Evolutionary conservation across 2,329 filamentous ascomycete genomes (phyloP), one percentile per base, ranked within the genome.

Genomic region (Lecanicillium sp.): DNA sequence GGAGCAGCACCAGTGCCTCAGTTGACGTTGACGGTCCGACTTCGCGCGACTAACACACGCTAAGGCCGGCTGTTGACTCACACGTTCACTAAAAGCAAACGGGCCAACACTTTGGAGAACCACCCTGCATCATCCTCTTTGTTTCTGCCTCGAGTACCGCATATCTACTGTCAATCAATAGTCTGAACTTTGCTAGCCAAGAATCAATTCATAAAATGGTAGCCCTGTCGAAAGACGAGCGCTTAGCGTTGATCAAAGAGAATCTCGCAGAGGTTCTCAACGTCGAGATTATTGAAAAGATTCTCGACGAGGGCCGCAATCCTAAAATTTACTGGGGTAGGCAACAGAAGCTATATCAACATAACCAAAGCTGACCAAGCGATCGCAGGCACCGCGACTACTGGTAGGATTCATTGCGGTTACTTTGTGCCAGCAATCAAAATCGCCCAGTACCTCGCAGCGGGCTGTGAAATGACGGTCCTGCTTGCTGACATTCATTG

Each of bases 381-480:
- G 20, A 15, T 33, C 22, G n/a, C 37, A 76, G 76, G 83, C 30
- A 90, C 83, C 29, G 85, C 85, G 14, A 87, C 86, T 13, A 94
- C 87, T 0, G 87, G 87, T n/a, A 74, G 81, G 43, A 87, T 88
- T 39, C 89, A 95, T 60, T 85, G 79, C 57, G 89, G 86, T 50
- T 95, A 95, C 71, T 85, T 94, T 45, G 83, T 92, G 8, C 82
- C 88, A 5, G 82, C 84, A 51, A 77, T 94, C 56, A 95, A 95
- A 64, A 83, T 95, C 45, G 88, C 87, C 29, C 83, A 95, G 58
- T 79, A 94, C 53, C 77, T 95, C 25, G 74, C 78, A 27, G 88
- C 90, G 20, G 88, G 83, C 28, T 95, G 87, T 65, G 76, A 88
- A 43, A 78, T 94, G 43, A 85, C 78, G 41, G 73, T 94, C 43